Base-by-base conservation (phyloP, 805 yeast species). In the Yamadazyma sp. region DNA sequence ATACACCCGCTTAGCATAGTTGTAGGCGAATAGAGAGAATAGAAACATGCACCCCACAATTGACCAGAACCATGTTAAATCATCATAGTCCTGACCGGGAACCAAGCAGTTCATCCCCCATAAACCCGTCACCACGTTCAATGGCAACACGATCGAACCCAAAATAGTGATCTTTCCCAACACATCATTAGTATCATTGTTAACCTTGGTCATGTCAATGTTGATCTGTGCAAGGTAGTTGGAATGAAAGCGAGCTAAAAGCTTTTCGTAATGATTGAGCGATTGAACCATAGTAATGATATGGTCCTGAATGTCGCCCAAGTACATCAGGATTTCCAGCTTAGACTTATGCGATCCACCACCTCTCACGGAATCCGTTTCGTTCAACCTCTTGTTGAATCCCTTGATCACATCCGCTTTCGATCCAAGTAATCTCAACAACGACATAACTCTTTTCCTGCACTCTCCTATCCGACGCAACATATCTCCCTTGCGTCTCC, bases 91-190 rank as follows among this genome's bases (percentile, higher is more conserved):
- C 57, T 91, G 98, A 0, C 99, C 99, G 0, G 99, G 99, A 23
- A 93, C 99, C 8, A 87, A 53, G 48, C 93, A 95, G 64, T 93
- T 93, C 99, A 93, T 93, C 40, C 99, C 99, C 98, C 98, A 93
- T 32, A 93, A 65, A 14, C 99, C 99, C 0, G 99, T 93, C 15
- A 93, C 83, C 38, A 93, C 87, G 56, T 93, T 93, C 77, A 93
- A 78, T 3, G 99, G 99, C 41, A 93, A 67, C 14, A 93, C 96
- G 39, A 93, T 87, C 0, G 98, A 88, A 74, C 98, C 99, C 45
- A 91, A 64, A 28, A 90, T 82, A 3, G 98, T 87, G 39, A 91
- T 87, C 57, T 90, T 88, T 8, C 97, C 95, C 53, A 91, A 73
- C 2, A 90, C 95, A 57, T 93, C 98, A 59, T 93, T 93, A 78